These are phyloP conservation scores for Sistotremastrum niveocremeum DNA, from an alignment of 768 basidiomycete genomes.

Conservation along the genomic window DNA sequence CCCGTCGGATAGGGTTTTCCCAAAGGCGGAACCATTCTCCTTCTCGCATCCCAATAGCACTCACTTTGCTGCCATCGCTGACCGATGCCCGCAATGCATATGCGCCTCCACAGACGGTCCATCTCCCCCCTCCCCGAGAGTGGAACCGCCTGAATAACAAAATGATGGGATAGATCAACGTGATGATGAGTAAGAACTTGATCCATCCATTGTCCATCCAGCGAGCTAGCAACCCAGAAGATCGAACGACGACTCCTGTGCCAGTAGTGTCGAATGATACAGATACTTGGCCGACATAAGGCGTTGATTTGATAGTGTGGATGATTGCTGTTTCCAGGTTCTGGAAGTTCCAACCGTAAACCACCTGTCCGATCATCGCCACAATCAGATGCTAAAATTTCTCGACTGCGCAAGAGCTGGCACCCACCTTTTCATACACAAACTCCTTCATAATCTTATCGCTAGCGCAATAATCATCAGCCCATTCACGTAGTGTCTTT, in stretches of 20 bases:
- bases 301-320: conserved; percentile 25
- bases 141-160: conserved; percentile 70
- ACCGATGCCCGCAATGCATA: conserved; percentile 41
- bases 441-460: conserved; percentile 67
- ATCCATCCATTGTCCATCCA: conserved; percentile 60
- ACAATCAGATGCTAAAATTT: not conserved
- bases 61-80: not conserved
- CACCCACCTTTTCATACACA: conserved; percentile 47
- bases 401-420: not conserved
- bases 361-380: conserved; percentile 22
- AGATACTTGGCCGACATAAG: conserved; percentile 24
- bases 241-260: conserved; percentile 47
- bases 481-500: conserved; percentile 61
- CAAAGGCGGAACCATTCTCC: conserved; percentile 71
- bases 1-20: conserved; percentile 53
- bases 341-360: conserved; percentile 45
- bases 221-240: conserved; percentile 51
- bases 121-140: conserved; percentile 51
- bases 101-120: conserved; percentile 65
- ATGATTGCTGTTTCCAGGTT: conserved; percentile 26
- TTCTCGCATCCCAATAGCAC: conserved; percentile 45
- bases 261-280: conserved; percentile 37
- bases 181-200: conserved; percentile 51
- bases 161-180: conserved; percentile 65
- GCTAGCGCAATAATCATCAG: conserved; percentile 68